Conservation (phyloP, 805 yeast species). For the Sugiyamaella smithiae region DNA sequence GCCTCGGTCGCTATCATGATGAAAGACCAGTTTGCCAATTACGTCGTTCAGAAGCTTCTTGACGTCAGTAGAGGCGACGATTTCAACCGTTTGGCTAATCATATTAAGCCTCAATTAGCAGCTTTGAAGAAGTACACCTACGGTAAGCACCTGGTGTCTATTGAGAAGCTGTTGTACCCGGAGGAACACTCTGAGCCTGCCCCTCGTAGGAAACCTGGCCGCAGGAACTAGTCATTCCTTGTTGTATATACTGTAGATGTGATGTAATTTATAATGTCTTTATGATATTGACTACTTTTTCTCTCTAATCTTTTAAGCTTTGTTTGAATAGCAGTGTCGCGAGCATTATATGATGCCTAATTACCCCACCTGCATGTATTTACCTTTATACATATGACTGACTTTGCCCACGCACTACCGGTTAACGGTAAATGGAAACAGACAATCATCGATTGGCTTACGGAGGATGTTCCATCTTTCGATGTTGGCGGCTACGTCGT, state of each 20-base stretch:
- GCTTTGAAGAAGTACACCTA: constrained; percentile 64
- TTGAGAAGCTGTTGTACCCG: constrained; percentile 54
- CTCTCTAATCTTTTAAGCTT: too few species aligned
- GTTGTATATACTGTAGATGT: constrained; percentile 4
- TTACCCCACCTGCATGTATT: too few species aligned
- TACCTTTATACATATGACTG: background rate
- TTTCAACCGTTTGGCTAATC: constrained; percentile 64
- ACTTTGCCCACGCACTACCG: constrained; percentile 49
- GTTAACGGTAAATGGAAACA: constrained; percentile 77
- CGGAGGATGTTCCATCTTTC: constrained; percentile 90
- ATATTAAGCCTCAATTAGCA: constrained; percentile 76
- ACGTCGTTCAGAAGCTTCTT: constrained; percentile 91
- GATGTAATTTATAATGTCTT: constrained; percentile 1
- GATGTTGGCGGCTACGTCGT: constrained; percentile 95
- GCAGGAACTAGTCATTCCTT: background rate
- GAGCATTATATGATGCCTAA: too few species aligned
- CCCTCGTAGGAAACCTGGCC: constrained; percentile 1
- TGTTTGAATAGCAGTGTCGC: too few species aligned
- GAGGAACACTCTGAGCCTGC: background rate
- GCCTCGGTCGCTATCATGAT: constrained; percentile 81
- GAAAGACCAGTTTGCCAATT: constrained; percentile 97
- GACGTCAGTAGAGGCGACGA: constrained; percentile 73
- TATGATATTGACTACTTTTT: too few species aligned
- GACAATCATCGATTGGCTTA: constrained; percentile 68
- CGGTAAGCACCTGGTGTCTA: constrained; percentile 82